Conservation (phyloP, 2,329 filamentous ascomycete genomes). For the Tolypocladium sp. region DNA sequence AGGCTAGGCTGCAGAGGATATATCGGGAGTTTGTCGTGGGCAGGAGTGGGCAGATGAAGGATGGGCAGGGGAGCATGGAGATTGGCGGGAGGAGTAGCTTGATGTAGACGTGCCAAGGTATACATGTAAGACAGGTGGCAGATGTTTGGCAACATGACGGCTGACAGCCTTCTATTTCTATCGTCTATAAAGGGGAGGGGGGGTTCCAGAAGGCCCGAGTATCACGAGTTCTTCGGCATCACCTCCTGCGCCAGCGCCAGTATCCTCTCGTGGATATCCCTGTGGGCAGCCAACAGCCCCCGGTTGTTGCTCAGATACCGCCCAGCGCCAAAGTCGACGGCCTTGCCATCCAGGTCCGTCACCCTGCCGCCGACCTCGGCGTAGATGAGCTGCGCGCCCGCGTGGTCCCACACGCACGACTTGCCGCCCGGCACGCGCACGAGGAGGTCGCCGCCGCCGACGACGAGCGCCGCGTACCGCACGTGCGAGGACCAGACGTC, state of each 20-base stretch:
- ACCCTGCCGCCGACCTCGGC: conserved; percentile 45
- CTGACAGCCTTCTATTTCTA: not conserved
- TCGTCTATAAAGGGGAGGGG: not conserved
- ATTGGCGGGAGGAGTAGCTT: conserved; percentile 87
- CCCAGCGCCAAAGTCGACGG: conserved; percentile 26
- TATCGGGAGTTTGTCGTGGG: conserved; percentile 91
- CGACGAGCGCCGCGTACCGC: conserved; percentile 25
- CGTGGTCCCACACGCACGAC: conserved; percentile 42
- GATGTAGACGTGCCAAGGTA: conserved; percentile 52
- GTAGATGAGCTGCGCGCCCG: conserved; percentile 47
- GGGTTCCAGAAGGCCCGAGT: not conserved
- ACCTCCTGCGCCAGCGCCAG: conserved; percentile 18
- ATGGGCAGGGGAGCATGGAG: conserved; percentile 84
- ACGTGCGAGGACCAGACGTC: conserved; percentile 31
- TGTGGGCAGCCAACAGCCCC: conserved; percentile 34
- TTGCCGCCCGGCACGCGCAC: conserved; percentile 18
- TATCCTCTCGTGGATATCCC: conserved; percentile 29
- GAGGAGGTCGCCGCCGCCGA: conserved; percentile 26
- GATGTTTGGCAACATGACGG: not conserved
- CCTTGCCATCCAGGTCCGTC: conserved; percentile 34
- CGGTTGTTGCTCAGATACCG: conserved; percentile 21
- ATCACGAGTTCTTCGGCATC: not conserved
- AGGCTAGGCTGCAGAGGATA: conserved; percentile 64
- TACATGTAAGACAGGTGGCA: not conserved
- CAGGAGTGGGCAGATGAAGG: conserved; percentile 89